Evolutionary conservation across 2,329 filamentous ascomycete species (phyloP), one percentile per base, ranked within the genome.

Genomic region (Geoglossum cookeanum): DNA sequence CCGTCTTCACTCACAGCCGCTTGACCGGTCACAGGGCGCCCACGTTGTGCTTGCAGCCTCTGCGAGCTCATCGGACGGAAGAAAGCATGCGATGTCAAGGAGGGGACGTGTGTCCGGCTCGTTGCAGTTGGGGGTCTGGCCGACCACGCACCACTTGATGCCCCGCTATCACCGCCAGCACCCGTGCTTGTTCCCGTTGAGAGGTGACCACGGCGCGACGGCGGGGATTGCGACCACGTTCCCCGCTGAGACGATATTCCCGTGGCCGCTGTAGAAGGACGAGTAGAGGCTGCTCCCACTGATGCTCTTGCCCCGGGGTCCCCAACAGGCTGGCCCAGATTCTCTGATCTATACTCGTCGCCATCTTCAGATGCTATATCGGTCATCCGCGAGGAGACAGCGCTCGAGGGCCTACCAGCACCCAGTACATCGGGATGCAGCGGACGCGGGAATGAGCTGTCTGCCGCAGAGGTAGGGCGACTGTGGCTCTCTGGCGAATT

Each of bases 1-100:
- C 65, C 58, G 67, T 69, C 49, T 67, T 70, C 61, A 66, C 59
- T 63, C 57, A 53, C 17, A n/a, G 52, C 33, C 22, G 57, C 33
- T 29, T 37, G 54, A 22, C 30, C 52, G 3, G 52, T 45, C 8
- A 22, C 44, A 22, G 52, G 45, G 6, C 54, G 52, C 7, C 75
- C 79, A 61, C 91, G 78, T 70, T 97, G 92, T 57, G 89, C 89
- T 71, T 97, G 91, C 55, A 97, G 75, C 68, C 88, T 85, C 68
- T 95, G 89, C 29, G 91, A 94, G 71, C 90, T 97, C 88, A 98
- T 94, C 44, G 92, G 92, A 27, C 84, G 85, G 67, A 94, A 95
- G 72, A 98, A 97, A 57, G 87, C 91, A 65, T 91, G 85, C 15
- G 88, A 89, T 2, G 88, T 84, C 56, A 98, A 74, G 1, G 85